Evolutionary conservation across 805 yeast species (phyloP).

Genomic region (Metschnikowia continentalis): DNA sequence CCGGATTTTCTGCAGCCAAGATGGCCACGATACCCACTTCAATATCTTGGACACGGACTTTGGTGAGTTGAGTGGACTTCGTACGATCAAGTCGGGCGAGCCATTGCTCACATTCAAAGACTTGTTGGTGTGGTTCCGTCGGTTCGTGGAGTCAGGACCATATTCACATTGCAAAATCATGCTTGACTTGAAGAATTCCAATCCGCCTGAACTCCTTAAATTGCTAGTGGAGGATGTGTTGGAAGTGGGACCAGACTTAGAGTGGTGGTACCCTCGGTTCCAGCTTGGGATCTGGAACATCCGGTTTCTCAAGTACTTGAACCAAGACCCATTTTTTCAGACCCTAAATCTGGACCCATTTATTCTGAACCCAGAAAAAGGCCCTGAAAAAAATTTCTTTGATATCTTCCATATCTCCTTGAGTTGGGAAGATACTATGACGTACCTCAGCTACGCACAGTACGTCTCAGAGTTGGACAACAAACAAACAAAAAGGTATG

Average conservation of each 20-base stretch:
- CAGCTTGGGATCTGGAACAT: slow-evolving; percentile 42
- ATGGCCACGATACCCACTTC: slow-evolving; percentile 34
- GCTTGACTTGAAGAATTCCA: slow-evolving; percentile 39
- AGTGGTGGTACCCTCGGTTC: slow-evolving; percentile 36
- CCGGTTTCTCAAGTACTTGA: slow-evolving; percentile 33
- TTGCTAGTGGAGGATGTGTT: slow-evolving; percentile 28
- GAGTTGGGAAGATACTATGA: slow-evolving; percentile 30
- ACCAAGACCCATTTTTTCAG: slow-evolving; percentile 36
- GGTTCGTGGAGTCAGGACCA: slow-evolving; percentile 12
- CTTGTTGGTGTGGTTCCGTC: slow-evolving; percentile 31
- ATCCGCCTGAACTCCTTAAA: slow-evolving; percentile 32
- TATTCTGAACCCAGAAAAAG: slow-evolving; percentile 20
- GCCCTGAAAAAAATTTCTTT: slow-evolving; percentile 17
- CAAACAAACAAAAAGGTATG: slow-evolving; percentile 18
- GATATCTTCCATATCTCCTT: slow-evolving; percentile 36
- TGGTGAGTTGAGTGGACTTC: slow-evolving; percentile 19
- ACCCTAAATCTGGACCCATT: slow-evolving; percentile 18
- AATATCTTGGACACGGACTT: slow-evolving; percentile 31
- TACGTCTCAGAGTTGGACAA: slow-evolving; percentile 24
- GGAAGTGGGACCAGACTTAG: slow-evolving; percentile 24
- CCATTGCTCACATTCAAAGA: slow-evolving; percentile 28
- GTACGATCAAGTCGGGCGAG: slow-evolving; percentile 32
- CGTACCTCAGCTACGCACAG: slow-evolving; percentile 32
- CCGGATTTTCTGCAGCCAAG: slow-evolving; percentile 31
- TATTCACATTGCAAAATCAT: slow-evolving; percentile 24